Evolutionary conservation across 2,329 filamentous ascomycete genomes (phyloP).

Genomic region (Arthrobotrys sinensis): DNA sequence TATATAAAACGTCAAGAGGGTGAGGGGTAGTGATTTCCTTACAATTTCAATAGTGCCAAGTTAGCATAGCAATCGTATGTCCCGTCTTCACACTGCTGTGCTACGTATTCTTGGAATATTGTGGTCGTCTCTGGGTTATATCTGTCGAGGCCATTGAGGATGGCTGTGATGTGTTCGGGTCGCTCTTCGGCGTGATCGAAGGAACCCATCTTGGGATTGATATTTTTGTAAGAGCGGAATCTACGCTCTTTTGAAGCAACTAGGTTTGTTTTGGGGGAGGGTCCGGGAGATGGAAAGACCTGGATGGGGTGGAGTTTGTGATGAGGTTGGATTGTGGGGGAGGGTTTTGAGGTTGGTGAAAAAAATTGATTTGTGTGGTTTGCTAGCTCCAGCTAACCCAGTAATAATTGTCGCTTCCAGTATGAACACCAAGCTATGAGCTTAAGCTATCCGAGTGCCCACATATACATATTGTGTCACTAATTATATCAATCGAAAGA

Average conservation of each 20-base stretch:
- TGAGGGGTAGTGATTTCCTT: conserved; percentile 72
- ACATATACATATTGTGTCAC: neutral
- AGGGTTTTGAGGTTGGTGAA: conserved; percentile 43
- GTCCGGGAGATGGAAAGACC: neutral
- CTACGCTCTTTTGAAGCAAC: conserved; percentile 34
- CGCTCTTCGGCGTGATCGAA: conserved; percentile 93
- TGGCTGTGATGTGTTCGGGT: conserved; percentile 90
- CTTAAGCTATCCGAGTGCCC: no score
- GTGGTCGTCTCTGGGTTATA: conserved; percentile 98
- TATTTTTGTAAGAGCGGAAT: neutral
- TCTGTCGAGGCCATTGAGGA: conserved; percentile 96
- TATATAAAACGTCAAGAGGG: conserved; percentile 1
- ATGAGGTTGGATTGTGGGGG: conserved; percentile 46
- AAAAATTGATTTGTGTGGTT: conserved; percentile 56
- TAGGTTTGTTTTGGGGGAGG: conserved; percentile 14
- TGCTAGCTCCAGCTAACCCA: conserved; percentile 14
- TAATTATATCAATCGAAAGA: no score
- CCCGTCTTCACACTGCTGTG: conserved; percentile 93
- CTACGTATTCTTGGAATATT: conserved; percentile 93
- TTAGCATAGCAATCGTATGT: conserved; percentile 98
- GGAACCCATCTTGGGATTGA: conserved; percentile 44
- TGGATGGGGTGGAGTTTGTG: conserved; percentile 8
- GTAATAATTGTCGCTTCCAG: conserved; percentile 1
- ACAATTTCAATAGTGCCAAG: conserved; percentile 96
- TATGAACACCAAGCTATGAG: neutral